Evolutionary conservation across 768 basidiomycete species (phyloP), one percentile per base, ranked within the genome.

Genomic region (Hypholoma fasciculare): DNA sequence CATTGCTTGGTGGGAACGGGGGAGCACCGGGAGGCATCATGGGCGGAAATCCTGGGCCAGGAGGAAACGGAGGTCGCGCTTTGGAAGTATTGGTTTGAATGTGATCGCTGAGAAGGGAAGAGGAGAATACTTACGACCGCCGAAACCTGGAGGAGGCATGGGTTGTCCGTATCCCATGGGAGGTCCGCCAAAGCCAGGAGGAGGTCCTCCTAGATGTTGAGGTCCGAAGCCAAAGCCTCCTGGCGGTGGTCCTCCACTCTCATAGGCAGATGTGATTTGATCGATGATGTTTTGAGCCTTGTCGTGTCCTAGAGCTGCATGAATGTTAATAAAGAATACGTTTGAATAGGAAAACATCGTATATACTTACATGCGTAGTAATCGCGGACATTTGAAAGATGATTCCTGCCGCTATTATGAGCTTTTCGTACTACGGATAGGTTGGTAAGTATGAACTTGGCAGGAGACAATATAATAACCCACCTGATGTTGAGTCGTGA

Each of bases 211-310:
- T 51, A 92, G 78, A 72, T 92, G 90, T 59, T 90, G 90, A 40
- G 91, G 90, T 20, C 90, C 90, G 64, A 92, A 92, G 7, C 90
- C 90, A 61, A 93, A 94, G 3, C 92, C 92, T 52, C 92, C 92
- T 11, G 90, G 90, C 63, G 92, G 92, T 40, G 92, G 92, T 2
- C 90, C 90, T 52, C 88, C 87, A 27, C 82, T 83, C 74, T 98
- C 96, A 68, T 96, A 97, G 23, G 91, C 88, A 19, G 90, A 87
- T 38, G 94, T 96, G 73, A 99, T 98, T 74, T 96, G 93, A 82
- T 99, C 96, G 71, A 99, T 98, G 71, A 98, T 94, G 66, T 78
- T 94, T 74, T 99, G 97, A 16, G 96, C 96, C 73, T 96, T 96
- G 82, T 98, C 96, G 74, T 98, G 94, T 56, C 90, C 90, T 56